A percentile compares a stretch with the other conserved stretches of the same genome.
phyloP scores from a whole-genome alignment of 257 asterid genomes.

The Gynochthodes officinalis region DNA sequence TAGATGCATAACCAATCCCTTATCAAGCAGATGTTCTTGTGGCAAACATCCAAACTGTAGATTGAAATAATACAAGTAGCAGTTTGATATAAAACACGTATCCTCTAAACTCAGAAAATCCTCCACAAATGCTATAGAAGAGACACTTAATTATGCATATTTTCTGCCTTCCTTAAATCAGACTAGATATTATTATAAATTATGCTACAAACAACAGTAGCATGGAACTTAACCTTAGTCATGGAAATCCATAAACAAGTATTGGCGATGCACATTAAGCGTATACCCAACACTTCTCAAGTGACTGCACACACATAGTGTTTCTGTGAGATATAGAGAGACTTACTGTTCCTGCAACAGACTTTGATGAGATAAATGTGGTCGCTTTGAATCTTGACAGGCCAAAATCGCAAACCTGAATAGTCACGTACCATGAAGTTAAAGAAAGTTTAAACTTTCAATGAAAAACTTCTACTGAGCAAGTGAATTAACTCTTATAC shows the following conservation, averaged over 20 bases:
- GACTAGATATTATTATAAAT: background rate
- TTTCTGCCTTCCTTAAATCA: background rate
- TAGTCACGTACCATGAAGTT: background rate
- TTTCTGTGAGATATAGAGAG: background rate
- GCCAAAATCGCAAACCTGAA: slow-evolving; percentile 92
- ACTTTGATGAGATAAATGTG: slow-evolving; percentile 86
- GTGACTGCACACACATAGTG: background rate
- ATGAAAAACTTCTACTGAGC: background rate
- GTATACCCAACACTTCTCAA: background rate
- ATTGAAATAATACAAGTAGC: background rate
- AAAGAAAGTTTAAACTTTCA: background rate
- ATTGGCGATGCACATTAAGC: background rate
- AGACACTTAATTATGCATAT: background rate
- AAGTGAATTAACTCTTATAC: slow-evolving; percentile 27
- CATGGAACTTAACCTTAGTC: background rate
- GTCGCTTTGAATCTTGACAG: slow-evolving; percentile 88
- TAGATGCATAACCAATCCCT: background rate
- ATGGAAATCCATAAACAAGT: background rate
- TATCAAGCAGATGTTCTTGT: background rate
- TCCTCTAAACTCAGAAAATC: background rate
- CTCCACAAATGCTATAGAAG: background rate
- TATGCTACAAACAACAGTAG: background rate
- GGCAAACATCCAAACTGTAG: background rate
- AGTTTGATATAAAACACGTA: background rate
- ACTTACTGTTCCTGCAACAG: slow-evolving; percentile 95